These are phyloP conservation scores for Amauroascus verrucosus DNA, from an alignment of 2,329 filamentous ascomycete species.

Conservation along the genomic window DNA sequence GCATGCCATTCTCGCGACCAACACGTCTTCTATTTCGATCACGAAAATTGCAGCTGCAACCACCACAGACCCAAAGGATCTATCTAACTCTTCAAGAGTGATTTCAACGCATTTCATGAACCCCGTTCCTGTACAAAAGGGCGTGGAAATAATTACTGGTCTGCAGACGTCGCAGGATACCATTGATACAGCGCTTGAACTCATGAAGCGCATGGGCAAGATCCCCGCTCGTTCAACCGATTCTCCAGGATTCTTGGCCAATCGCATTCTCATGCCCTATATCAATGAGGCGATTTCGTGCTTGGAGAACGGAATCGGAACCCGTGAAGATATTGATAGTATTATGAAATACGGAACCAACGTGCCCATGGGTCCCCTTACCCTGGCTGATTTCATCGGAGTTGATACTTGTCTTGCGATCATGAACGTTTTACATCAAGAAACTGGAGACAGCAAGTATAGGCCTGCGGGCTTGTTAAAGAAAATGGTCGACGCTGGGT, in stretches of 20 bases:
- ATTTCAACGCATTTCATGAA: slow-evolving; percentile 99
- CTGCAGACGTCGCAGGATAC: slow-evolving; percentile 81
- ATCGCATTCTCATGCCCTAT: slow-evolving; percentile 96
- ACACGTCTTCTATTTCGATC: slow-evolving; percentile 97
- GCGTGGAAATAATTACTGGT: slow-evolving; percentile 92
- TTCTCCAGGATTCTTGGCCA: slow-evolving; percentile 87
- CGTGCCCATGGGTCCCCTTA: slow-evolving; percentile 92
- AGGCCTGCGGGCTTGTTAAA: slow-evolving; percentile 73
- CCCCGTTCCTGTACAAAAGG: slow-evolving; percentile 91
- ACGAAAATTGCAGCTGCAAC: slow-evolving; percentile 89
- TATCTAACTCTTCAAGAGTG: slow-evolving; percentile 73
- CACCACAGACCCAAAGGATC: slow-evolving; percentile 64
- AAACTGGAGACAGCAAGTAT: slow-evolving; percentile 95
- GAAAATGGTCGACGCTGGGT: slow-evolving; percentile 97
- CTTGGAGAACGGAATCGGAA: slow-evolving; percentile 82
- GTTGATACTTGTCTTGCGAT: slow-evolving; percentile 93
- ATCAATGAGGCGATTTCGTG: slow-evolving; percentile 98
- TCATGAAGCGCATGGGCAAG: slow-evolving; percentile 90
- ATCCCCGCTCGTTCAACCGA: slow-evolving; percentile 79
- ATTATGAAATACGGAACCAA: slow-evolving; percentile 99
- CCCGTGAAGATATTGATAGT: slow-evolving; percentile 81
- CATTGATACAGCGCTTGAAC: slow-evolving; percentile 68
- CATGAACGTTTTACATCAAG: slow-evolving; percentile 85
- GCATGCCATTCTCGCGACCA: slow-evolving; percentile 87
- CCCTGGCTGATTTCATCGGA: slow-evolving; percentile 92